These are phyloP conservation scores for Bromus sterilis DNA, from an alignment of 176 grass and related monocot genomes.

Conservation along the genomic window DNA sequence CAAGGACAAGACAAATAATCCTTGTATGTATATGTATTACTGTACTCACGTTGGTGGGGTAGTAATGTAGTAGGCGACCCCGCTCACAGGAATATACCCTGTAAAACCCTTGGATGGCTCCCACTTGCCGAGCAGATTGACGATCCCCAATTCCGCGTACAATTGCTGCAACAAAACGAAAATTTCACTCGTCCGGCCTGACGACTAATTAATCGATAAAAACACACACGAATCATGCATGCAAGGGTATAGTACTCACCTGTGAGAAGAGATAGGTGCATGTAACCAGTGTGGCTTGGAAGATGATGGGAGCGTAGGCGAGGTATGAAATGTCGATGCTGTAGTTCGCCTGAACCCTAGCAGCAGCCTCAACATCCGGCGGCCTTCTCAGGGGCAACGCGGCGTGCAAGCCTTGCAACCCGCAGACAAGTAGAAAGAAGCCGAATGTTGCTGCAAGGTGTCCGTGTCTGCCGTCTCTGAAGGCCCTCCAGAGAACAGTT, in stretches of 20 bases:
- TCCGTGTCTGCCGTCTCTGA: background rate
- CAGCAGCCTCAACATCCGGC: too few species aligned
- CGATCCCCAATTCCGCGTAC: background rate
- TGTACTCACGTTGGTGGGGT: slow-evolving; percentile 1
- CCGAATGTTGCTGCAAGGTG: background rate
- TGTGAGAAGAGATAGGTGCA: background rate
- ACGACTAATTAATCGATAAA: background rate
- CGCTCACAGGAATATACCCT: background rate
- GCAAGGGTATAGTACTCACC: background rate
- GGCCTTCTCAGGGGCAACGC: background rate
- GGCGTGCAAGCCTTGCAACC: background rate
- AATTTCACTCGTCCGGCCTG: background rate
- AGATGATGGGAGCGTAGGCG: background rate
- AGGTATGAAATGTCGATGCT: background rate
- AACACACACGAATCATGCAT: background rate
- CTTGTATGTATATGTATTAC: background rate
- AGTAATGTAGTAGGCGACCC: background rate
- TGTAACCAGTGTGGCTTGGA: background rate
- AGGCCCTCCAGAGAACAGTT: background rate
- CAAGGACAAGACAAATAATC: background rate
- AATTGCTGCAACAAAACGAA: background rate
- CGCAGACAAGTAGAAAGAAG: background rate
- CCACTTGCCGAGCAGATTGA: slow-evolving; percentile 3
- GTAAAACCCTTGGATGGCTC: background rate
- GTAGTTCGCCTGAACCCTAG: background rate